Conservation (phyloP, 257 asterid species). For the Voacanga thouarsii region DNA sequence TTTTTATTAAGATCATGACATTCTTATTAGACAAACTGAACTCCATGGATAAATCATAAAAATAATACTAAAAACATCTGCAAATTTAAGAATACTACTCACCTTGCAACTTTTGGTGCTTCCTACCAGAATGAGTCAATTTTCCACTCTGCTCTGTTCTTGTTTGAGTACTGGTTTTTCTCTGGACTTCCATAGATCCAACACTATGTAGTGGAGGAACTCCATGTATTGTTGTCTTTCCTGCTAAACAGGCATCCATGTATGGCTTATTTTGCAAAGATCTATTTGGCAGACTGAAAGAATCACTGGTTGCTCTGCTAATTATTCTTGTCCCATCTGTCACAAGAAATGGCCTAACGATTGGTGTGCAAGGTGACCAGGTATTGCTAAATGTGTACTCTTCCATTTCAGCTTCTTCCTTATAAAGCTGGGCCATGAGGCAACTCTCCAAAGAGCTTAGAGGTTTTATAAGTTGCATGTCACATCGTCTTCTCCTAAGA, state of each 20-base stretch:
- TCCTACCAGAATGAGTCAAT: constrained; percentile 17
- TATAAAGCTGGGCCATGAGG: constrained; percentile 74
- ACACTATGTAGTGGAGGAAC: constrained; percentile 54
- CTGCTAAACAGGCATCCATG: constrained; percentile 18
- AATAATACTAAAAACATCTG: background rate
- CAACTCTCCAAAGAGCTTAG: constrained; percentile 74
- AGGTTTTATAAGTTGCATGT: constrained; percentile 41
- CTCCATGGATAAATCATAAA: background rate
- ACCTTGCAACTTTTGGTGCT: constrained; percentile 42
- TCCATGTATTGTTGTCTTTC: constrained; percentile 31
- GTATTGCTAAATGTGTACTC: constrained; percentile 33
- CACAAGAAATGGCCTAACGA: constrained; percentile 48
- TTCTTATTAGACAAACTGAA: background rate
- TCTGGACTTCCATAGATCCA: constrained; percentile 25
- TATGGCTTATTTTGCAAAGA: constrained; percentile 20
- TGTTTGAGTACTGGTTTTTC: constrained; percentile 30
- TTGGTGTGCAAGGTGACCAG: constrained; percentile 33
- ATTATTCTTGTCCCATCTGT: constrained; percentile 56
- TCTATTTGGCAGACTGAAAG: constrained; percentile 22
- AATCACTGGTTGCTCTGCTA: constrained; percentile 32
- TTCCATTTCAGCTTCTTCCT: constrained; percentile 44
- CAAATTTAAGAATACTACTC: constrained; percentile 9
- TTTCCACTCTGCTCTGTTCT: constrained; percentile 26
- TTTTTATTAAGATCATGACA: background rate
- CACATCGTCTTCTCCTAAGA: constrained; percentile 48